Conservation (phyloP, 2,329 filamentous ascomycete species). For the Ophiostoma tasmaniense region DNA sequence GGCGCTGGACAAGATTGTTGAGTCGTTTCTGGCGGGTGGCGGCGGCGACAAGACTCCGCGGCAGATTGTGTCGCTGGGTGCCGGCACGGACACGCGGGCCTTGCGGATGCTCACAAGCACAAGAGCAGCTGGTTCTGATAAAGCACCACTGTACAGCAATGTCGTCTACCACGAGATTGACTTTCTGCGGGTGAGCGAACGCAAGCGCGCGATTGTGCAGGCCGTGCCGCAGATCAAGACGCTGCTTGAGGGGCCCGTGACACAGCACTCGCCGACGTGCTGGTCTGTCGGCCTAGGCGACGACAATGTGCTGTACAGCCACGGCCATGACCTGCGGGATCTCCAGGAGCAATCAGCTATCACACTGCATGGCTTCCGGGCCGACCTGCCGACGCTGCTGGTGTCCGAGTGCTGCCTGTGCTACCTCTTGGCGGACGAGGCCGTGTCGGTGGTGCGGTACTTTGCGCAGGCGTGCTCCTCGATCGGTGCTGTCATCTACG, state of each 20-base stretch:
- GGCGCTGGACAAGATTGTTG: conserved; percentile 70
- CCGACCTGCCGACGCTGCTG: conserved; percentile 65
- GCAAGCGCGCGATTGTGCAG: conserved; percentile 52
- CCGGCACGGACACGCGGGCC: conserved; percentile 84
- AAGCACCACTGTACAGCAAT: conserved; percentile 20
- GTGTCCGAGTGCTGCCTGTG: conserved; percentile 94
- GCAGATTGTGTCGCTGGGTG: conserved; percentile 87
- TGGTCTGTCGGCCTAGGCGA: conserved; percentile 36
- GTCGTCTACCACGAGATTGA: conserved; percentile 88
- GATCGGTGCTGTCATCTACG: conserved; percentile 66
- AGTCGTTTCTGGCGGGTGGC: conserved; percentile 52
- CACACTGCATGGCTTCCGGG: conserved; percentile 38
- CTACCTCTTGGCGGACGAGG: conserved; percentile 63
- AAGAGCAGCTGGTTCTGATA: conserved; percentile 21
- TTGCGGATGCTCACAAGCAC: conserved; percentile 56
- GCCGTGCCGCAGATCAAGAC: conserved; percentile 35
- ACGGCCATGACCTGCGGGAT: conserved; percentile 62
- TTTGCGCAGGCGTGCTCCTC: conserved; percentile 41
- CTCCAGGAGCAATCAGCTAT: conserved; percentile 30
- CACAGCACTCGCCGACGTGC: conserved; percentile 20
- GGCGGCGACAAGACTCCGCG: conserved; percentile 27
- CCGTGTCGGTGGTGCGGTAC: conserved; percentile 55
- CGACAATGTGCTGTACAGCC: conserved; percentile 43
- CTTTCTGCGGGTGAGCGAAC: conserved; percentile 63
- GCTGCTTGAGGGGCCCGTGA: conserved; percentile 31